Percentiles rank a stretch among this genome's conserved stretches.
Evolutionary conservation across 768 basidiomycete species (phyloP).

Genomic region (Boletus bicolor): DNA sequence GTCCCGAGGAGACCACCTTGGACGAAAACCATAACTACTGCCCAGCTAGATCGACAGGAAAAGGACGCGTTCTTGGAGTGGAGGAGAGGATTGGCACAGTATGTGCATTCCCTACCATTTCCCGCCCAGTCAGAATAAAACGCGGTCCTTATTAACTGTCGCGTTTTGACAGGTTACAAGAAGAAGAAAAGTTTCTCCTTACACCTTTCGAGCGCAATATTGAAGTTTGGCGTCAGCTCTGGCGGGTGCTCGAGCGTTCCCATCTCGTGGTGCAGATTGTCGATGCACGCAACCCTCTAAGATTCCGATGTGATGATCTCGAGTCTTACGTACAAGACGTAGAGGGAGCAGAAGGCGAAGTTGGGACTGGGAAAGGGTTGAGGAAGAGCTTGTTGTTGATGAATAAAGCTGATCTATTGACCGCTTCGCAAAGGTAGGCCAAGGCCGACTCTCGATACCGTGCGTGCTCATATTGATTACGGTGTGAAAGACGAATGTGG

Average conservation of each 20-base stretch:
- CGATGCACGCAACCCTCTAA: constrained; percentile 91
- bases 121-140: neutral
- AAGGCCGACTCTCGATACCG: neutral
- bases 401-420: constrained; percentile 94
- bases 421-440: constrained; percentile 74
- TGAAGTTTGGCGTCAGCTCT: constrained; percentile 98
- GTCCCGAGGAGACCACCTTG: constrained; percentile 90
- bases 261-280: constrained; percentile 95
- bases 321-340: constrained; percentile 83
- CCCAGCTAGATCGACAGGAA: constrained; percentile 85
- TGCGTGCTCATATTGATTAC: neutral
- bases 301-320: constrained; percentile 90
- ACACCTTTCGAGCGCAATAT: constrained; percentile 97
- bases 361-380: constrained; percentile 68
- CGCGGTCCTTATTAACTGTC: neutral
- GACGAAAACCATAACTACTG: constrained; percentile 75
- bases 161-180: constrained; percentile 62
- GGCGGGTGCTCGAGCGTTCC: constrained; percentile 94
- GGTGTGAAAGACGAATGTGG: constrained; percentile 71
- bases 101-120: constrained; percentile 32
- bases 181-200: constrained; percentile 80
- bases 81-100: constrained; percentile 91
- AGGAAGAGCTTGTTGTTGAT: constrained; percentile 80
- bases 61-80: constrained; percentile 89
- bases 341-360: constrained; percentile 77